Evolutionary conservation across 305 asterid genomes (phyloP), one percentile per base, ranked within the genome.

Genomic region (Fraxinus latifolia): DNA sequence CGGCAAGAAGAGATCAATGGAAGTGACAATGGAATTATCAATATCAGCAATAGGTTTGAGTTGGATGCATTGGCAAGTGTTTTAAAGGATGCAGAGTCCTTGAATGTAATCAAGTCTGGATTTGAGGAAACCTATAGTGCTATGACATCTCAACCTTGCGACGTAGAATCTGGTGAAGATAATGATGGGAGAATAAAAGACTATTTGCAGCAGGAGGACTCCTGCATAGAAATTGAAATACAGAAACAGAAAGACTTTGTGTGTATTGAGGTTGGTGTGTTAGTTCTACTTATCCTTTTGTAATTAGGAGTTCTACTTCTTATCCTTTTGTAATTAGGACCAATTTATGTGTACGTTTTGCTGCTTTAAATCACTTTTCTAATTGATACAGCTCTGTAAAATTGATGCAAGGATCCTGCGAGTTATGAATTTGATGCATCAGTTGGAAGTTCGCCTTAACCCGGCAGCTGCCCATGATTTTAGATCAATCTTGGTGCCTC

Each of bases 161-260:
- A 92, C 88, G 83, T 94, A 81, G 97, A 95, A 89, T 89, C 98
- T 76, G 95, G 97, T 74, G 97, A 91, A 83, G 95, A 91, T 74
- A 91, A 88, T 76, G 97, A 91, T 76, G 89, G 92, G 97, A 92
- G 95, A 85, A 85, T 86, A 79, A 95, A 90, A 80, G 97, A 93
- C 79, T 86, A 86, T 82, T 82, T 91, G 77, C 97, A 90, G 83
- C 97, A 92, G 89, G 97, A 95, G 88, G 97, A 95, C 83, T 89
- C 98, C 85, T 87, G 92, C 86, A 85, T 95, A 78, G 98, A 94
- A 90, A 91, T 88, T 83, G 98, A 97, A 84, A 87, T 94, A 78
- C 97, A 91, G 86, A 91, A 90, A 89, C 99, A 92, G 90, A 95
- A 95, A 82, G 98, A 95, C 79, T 94, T 90, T 42, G 93, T 92